Evolutionary conservation across 768 basidiomycete species (phyloP).

Genomic region (Suillus americanus): DNA sequence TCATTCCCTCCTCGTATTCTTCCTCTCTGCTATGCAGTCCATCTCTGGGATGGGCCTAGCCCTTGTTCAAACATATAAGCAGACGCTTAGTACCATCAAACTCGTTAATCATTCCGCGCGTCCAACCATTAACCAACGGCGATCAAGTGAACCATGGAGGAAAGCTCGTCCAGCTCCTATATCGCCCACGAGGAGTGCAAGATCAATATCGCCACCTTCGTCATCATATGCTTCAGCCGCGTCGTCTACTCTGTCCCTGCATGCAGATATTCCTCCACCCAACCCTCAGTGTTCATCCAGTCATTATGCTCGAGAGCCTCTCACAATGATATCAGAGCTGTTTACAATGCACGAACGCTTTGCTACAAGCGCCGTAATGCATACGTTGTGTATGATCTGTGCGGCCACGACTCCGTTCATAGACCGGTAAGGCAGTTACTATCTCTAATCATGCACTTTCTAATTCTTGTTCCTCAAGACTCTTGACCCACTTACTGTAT

Average conservation of each 20-base stretch:
- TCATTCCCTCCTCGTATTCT: conserved; percentile 59
- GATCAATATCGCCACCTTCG: conserved; percentile 8
- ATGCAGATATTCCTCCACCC: conserved; percentile 10
- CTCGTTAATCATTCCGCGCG: conserved; percentile 50
- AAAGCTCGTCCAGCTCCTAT: conserved; percentile 1
- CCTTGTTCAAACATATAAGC: conserved; percentile 68
- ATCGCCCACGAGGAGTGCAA: conserved; percentile 1
- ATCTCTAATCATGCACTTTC: neutral
- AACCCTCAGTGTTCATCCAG: conserved; percentile 10
- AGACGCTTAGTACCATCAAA: conserved; percentile 61
- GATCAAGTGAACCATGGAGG: neutral
- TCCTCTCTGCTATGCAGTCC: conserved; percentile 73
- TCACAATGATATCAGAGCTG: conserved; percentile 51
- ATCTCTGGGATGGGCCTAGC: conserved; percentile 69
- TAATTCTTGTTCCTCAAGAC: conserved; percentile 37
- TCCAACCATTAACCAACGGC: neutral
- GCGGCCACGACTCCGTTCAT: conserved; percentile 52
- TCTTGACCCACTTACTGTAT: conserved; percentile 69
- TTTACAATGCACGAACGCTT: conserved; percentile 48
- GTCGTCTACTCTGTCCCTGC: conserved; percentile 23
- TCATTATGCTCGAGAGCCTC: conserved; percentile 41
- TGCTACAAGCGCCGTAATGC: conserved; percentile 46
- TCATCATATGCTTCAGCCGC: conserved; percentile 22
- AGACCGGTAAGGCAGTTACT: conserved; percentile 47
- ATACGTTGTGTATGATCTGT: conserved; percentile 46